phyloP scores from a whole-genome alignment of 169 alveolate genomes.

The Cryptosporidium canis region DNA sequence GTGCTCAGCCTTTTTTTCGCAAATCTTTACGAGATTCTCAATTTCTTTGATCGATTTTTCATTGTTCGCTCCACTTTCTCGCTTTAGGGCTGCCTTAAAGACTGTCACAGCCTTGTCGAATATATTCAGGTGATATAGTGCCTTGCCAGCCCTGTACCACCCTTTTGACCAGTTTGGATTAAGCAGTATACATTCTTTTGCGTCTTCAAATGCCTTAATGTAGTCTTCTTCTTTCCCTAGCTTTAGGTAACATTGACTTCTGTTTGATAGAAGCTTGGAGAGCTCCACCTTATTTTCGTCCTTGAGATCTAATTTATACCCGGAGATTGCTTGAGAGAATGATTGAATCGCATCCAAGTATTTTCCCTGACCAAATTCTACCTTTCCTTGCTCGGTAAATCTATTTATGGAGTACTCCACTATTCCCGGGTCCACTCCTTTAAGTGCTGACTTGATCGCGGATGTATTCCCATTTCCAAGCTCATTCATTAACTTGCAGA shows the following conservation, averaged over 20 bases:
- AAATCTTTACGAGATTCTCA: conserved; percentile 13
- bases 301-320: conserved; percentile 16
- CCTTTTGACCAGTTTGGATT: conserved; percentile 66
- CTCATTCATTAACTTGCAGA: conserved; percentile 52
- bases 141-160: conserved; percentile 72
- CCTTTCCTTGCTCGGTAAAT: conserved; percentile 48
- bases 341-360: conserved; percentile 49
- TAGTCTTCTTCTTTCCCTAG: conserved; percentile 37
- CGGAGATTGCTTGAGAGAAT: conserved; percentile 65
- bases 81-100: conserved; percentile 52
- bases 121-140: conserved; percentile 30
- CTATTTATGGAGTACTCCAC: background rate
- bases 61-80: conserved; percentile 1
- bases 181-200: conserved; percentile 51
- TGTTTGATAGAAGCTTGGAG: conserved; percentile 40
- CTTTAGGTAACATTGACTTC: conserved; percentile 54
- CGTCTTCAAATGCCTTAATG: conserved; percentile 59
- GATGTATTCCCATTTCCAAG: conserved; percentile 21
- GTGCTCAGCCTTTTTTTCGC: conserved; percentile 70
- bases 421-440: conserved; percentile 54
- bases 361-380: conserved; percentile 9
- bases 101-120: conserved; percentile 51
- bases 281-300: conserved; percentile 17
- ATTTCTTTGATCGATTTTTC: conserved; percentile 22
- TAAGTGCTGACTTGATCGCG: conserved; percentile 49